Percentiles rank a stretch among this genome's conserved stretches.
Conservation (phyloP, 1,139 yeast species). For the Kodamaea alishanica region DNA sequence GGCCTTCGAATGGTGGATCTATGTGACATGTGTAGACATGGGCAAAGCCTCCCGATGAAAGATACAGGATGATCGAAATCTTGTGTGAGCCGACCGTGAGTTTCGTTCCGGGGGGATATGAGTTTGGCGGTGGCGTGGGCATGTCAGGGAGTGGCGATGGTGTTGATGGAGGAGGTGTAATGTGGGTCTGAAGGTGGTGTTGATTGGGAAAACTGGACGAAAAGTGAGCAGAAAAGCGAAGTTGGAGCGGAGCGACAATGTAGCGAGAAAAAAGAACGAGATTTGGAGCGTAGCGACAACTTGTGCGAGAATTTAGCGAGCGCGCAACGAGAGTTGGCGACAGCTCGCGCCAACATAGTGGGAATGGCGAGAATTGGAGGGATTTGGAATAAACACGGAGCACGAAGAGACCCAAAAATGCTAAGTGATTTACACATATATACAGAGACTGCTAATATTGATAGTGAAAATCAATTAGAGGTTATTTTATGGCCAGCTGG, state of each 20-base stretch:
- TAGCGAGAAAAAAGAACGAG: no score
- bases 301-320: no score
- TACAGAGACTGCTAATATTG: neutral
- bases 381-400: no score
- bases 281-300: no score
- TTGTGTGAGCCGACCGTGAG: conserved; percentile 64
- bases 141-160: conserved; percentile 9
- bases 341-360: no score
- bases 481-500: neutral
- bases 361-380: no score
- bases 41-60: conserved; percentile 75
- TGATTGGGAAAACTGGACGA: no score
- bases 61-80: conserved; percentile 53
- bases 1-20: conserved; percentile 47
- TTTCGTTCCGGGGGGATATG: conserved; percentile 58
- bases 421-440: neutral
- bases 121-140: conserved; percentile 47
- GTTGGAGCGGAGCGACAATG: no score
- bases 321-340: no score
- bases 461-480: neutral
- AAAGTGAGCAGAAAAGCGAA: no score
- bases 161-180: conserved; percentile 2
- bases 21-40: conserved; percentile 66
- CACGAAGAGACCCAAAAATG: no score
- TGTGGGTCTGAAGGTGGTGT: no score